A percentile compares a stretch with the other conserved stretches of the same genome.
Conservation (phyloP, 1,139 yeast species). For the Waltiozyma solani region DNA sequence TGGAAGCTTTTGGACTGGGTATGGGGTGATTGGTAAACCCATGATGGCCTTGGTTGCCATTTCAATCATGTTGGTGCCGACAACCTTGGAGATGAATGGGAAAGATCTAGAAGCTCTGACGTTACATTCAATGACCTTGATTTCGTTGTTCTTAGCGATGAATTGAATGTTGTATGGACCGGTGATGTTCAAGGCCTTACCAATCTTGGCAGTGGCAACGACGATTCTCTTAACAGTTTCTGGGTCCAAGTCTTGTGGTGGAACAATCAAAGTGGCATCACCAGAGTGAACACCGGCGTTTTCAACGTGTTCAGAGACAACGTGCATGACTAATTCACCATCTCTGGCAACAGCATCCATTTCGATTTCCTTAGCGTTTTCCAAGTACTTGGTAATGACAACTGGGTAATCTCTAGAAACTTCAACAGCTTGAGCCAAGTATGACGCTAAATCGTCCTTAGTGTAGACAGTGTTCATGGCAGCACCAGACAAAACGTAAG, state of each 20-base stretch:
- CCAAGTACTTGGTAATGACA: conserved; percentile 93
- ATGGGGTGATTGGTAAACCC: conserved; percentile 81
- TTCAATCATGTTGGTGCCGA: conserved; percentile 93
- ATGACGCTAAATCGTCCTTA: conserved; percentile 77
- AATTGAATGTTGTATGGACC: conserved; percentile 98
- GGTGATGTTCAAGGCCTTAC: conserved; percentile 89
- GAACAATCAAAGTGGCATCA: conserved; percentile 95
- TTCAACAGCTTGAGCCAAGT: conserved; percentile 89
- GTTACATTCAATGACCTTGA: conserved; percentile 97
- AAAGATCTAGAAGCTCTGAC: conserved; percentile 97
- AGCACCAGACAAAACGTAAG: conserved; percentile 96
- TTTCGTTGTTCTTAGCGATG: conserved; percentile 83
- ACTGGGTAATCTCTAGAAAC: conserved; percentile 98
- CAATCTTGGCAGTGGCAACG: conserved; percentile 93
- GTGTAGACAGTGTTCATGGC: conserved; percentile 98
- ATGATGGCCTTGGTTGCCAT: conserved; percentile 95
- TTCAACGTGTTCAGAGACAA: conserved; percentile 97
- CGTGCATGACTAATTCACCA: conserved; percentile 94
- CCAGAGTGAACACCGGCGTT: conserved; percentile 99
- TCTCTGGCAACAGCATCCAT: conserved; percentile 98
- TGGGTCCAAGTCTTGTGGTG: conserved; percentile 92
- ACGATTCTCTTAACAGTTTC: conserved; percentile 88
- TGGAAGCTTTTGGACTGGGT: conserved; percentile 83
- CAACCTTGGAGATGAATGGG: conserved; percentile 98
- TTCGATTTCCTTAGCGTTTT: conserved; percentile 96